Conservation (phyloP, 306 rosid genomes). For the Cicer bijugum region DNA sequence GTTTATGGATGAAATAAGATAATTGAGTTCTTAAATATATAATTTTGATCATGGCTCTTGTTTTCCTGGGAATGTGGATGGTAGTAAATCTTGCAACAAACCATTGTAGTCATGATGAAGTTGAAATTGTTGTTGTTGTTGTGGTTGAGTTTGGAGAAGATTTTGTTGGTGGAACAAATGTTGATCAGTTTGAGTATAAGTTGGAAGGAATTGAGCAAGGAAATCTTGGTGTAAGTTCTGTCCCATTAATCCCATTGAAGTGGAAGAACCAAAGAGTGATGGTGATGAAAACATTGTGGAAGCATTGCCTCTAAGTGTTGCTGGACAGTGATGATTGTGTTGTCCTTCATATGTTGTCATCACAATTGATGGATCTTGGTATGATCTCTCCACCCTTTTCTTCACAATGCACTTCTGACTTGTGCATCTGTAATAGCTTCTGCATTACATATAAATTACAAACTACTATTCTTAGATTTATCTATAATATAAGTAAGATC, state of each 20-base stretch:
- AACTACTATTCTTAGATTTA: neutral
- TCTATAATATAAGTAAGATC: too few species aligned
- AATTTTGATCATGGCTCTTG: slow-evolving; percentile 51
- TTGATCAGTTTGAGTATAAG: slow-evolving; percentile 43
- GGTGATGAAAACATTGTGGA: slow-evolving; percentile 60
- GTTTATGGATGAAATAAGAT: neutral
- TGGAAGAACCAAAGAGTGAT: slow-evolving; percentile 50
- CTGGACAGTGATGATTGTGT: slow-evolving; percentile 87
- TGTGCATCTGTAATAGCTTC: slow-evolving; percentile 92
- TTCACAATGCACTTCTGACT: slow-evolving; percentile 78
- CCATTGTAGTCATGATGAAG: slow-evolving; percentile 55
- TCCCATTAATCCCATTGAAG: slow-evolving; percentile 39
- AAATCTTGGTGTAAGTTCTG: slow-evolving; percentile 60
- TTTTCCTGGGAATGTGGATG: slow-evolving; percentile 57
- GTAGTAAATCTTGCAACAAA: slow-evolving; percentile 71
- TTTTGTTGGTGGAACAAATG: slow-evolving; percentile 54
- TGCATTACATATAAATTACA: slow-evolving; percentile 40
- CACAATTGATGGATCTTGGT: slow-evolving; percentile 72
- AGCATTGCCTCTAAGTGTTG: slow-evolving; percentile 72
- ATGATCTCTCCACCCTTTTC: slow-evolving; percentile 85
- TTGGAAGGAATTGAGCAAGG: slow-evolving; percentile 70
- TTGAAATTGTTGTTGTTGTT: slow-evolving; percentile 51
- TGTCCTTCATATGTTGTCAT: slow-evolving; percentile 92
- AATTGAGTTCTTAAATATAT: neutral
- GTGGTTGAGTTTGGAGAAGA: slow-evolving; percentile 39